Percentiles rank a stretch among this genome's conserved stretches.
Evolutionary conservation across 139 green algal genomes (phyloP).

Genomic region (Chlamydomonas urium): DNA sequence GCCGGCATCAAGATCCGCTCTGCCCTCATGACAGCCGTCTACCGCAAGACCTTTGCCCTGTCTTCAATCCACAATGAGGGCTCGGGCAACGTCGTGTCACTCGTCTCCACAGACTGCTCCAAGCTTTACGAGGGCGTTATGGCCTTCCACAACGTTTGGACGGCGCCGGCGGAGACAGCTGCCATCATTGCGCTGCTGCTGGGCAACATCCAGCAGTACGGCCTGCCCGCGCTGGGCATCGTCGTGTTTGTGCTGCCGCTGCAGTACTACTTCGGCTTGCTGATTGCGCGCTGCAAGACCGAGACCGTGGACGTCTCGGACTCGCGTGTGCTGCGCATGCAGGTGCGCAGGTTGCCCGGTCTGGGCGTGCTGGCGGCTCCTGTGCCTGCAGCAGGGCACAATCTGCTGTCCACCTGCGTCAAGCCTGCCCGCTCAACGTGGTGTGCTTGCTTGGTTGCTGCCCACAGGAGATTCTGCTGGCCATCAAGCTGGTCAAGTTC

Average conservation of each 20-base stretch:
- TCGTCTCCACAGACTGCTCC: constrained; percentile 62
- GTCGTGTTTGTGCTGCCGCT: constrained; percentile 46
- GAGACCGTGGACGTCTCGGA: constrained; percentile 50
- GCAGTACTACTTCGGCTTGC: constrained; percentile 56
- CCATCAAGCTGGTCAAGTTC: too few species aligned
- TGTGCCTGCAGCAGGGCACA: constrained; percentile 75
- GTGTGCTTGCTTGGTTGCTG: too few species aligned
- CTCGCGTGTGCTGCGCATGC: constrained; percentile 50
- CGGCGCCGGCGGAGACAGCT: constrained; percentile 50
- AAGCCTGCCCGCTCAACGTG: too few species aligned
- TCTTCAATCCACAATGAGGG: constrained; percentile 49
- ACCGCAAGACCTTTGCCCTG: too few species aligned
- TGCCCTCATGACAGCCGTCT: too few species aligned
- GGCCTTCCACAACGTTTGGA: constrained; percentile 66
- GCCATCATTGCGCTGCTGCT: constrained; percentile 62
- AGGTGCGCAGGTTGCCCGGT: constrained; percentile 50
- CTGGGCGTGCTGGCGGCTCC: too few species aligned
- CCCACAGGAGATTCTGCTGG: too few species aligned
- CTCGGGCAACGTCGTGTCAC: constrained; percentile 47
- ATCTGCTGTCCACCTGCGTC: too few species aligned
- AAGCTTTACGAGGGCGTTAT: constrained; percentile 64
- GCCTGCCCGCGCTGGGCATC: constrained; percentile 48
- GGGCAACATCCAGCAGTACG: constrained; percentile 33
- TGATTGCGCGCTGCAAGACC: constrained; percentile 57
- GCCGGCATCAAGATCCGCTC: too few species aligned